phyloP scores from a whole-genome alignment of 805 yeast species.

The Metschnikowia lachancei region DNA sequence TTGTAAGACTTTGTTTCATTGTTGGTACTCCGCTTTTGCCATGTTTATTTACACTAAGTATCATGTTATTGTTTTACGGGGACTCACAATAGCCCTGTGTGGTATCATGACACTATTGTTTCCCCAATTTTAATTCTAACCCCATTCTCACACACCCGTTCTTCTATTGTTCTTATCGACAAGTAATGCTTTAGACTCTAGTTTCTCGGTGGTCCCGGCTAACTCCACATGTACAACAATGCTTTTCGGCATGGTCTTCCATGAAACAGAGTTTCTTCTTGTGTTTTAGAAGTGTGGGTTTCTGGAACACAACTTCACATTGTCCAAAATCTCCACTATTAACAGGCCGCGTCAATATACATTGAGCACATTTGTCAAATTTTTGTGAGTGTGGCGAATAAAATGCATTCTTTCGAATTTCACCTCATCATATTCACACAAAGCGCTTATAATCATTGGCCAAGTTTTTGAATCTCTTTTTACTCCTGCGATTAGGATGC shows the following conservation, averaged over 20 bases:
- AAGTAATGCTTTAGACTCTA: too few species aligned
- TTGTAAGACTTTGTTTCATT: background rate
- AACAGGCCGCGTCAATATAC: too few species aligned
- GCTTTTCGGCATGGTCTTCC: too few species aligned
- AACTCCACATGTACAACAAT: too few species aligned
- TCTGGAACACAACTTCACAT: too few species aligned
- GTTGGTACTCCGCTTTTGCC: background rate
- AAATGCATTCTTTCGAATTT: background rate
- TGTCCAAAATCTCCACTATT: too few species aligned
- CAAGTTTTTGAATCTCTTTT: conserved; percentile 31
- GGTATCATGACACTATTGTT: background rate
- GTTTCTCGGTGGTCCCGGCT: too few species aligned
- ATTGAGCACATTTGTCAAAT: too few species aligned
- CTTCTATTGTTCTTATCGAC: background rate
- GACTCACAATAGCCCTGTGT: background rate
- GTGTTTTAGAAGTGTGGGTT: too few species aligned
- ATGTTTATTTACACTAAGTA: background rate
- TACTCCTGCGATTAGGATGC: conserved; percentile 29
- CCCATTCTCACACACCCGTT: background rate
- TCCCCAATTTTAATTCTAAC: background rate
- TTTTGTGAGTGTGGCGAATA: too few species aligned
- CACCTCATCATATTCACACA: background rate
- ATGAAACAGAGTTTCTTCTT: too few species aligned
- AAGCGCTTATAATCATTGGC: conserved; percentile 2
- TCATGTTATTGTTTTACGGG: background rate